Base-by-base conservation (phyloP, 2,329 filamentous ascomycete genomes). In the Furcasterigmium furcatum region DNA sequence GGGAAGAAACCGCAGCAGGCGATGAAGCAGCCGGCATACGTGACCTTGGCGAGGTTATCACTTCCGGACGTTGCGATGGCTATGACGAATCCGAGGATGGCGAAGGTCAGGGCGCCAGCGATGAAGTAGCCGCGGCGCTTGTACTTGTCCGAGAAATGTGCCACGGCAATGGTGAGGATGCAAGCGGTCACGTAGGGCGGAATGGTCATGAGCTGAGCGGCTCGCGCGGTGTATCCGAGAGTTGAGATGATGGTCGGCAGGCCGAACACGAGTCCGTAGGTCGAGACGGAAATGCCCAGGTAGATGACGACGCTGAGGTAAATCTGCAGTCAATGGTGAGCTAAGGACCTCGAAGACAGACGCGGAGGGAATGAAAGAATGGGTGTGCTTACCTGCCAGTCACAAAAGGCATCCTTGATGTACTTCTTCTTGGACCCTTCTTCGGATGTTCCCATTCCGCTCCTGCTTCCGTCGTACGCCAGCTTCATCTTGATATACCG, bases 341-440 rank as follows among this genome's bases (percentile, higher is more conserved):
- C n/a, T n/a, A n/a, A n/a, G n/a, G n/a, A n/a, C n/a, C n/a, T n/a
- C n/a, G n/a, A n/a, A n/a, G n/a, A n/a, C n/a, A n/a, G n/a, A n/a
- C n/a, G n/a, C n/a, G n/a, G n/a, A n/a, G n/a, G n/a, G n/a, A n/a
- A n/a, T n/a, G n/a, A n/a, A n/a, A n/a, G n/a, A n/a, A n/a, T n/a
- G n/a, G n/a, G n/a, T n/a, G n/a, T n/a, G n/a, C 24, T 27, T 7
- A 27, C 24, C 24, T 27, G 24, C 72, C 77, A 81, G 62, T 83
- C 81, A 49, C 71, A 70, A 43, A 87, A 56, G 14, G 84, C 82
- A 38, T 79, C 66, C 55, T 62, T 67, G 41, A 77, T 61, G 39
- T 74, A 84, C 53, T 74, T 74, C 47, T 77, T 61, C 25, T 82
- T 68, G 50, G 85, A 75, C 10, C 76, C 76, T 49, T 85, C 76